A percentile compares a stretch with the other conserved stretches of the same genome.
Evolutionary conservation across 2,329 filamentous ascomycete genomes (phyloP).

Genomic region (Xylaria sp.): DNA sequence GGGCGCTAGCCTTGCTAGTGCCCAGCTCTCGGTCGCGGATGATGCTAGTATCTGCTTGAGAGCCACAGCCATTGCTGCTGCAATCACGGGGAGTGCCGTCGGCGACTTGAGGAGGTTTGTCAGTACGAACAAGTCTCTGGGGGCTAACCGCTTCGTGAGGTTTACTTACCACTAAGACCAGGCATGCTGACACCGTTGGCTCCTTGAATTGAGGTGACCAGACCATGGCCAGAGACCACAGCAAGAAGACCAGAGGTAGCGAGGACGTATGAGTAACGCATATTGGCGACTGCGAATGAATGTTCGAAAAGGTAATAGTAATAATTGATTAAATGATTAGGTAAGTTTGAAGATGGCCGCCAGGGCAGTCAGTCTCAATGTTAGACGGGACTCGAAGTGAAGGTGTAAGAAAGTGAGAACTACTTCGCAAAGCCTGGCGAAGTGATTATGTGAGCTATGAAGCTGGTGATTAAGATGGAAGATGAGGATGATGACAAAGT

Average conservation of each 20-base stretch:
- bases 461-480: slow-evolving; percentile 28
- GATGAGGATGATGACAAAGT: slow-evolving; percentile 28
- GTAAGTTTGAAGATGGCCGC: slow-evolving; percentile 39
- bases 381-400: slow-evolving; percentile 30
- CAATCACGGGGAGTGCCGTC: slow-evolving; percentile 77
- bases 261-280: slow-evolving; percentile 47
- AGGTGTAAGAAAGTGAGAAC: slow-evolving; percentile 26
- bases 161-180: slow-evolving; percentile 45
- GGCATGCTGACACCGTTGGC: slow-evolving; percentile 51
- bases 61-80: slow-evolving; percentile 68
- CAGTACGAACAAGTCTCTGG: slow-evolving; percentile 4
- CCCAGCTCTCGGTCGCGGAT: slow-evolving; percentile 70
- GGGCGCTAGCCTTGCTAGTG: slow-evolving; percentile 64
- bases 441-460: slow-evolving; percentile 26
- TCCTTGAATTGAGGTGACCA: slow-evolving; percentile 49
- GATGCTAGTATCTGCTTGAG: slow-evolving; percentile 77
- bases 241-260: slow-evolving; percentile 46
- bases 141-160: not conserved
- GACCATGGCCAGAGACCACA: slow-evolving; percentile 46
- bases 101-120: slow-evolving; percentile 54
- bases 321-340: slow-evolving; percentile 22
- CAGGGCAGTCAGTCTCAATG: slow-evolving; percentile 42
- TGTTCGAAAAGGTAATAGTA: slow-evolving; percentile 10
- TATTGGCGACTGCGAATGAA: slow-evolving; percentile 36
- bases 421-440: slow-evolving; percentile 38